These are phyloP conservation scores for Termitomyces sp. DNA, from an alignment of 768 basidiomycete genomes.

Conservation along the genomic window DNA sequence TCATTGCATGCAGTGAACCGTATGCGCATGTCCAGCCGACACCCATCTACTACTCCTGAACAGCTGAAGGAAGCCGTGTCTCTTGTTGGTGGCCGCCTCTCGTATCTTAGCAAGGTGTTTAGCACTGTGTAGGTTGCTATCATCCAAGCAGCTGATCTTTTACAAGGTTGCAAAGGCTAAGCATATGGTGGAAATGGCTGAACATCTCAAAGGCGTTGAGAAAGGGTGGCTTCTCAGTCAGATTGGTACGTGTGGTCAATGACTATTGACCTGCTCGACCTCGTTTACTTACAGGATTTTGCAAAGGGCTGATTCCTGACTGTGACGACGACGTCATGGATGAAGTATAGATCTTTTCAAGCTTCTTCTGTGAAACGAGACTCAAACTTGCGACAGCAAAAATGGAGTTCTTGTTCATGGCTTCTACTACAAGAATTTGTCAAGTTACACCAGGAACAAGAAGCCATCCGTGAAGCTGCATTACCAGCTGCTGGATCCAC, in stretches of 20 bases:
- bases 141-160: not conserved
- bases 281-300: not conserved
- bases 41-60: constrained; percentile 21
- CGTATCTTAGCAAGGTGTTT: constrained; percentile 63
- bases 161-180: constrained; percentile 49
- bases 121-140: not conserved
- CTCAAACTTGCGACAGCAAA: constrained; percentile 44
- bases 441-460: constrained; percentile 48
- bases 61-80: constrained; percentile 47
- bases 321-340: constrained; percentile 89
- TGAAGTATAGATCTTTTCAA: constrained; percentile 48
- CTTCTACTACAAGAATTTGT: constrained; percentile 73
- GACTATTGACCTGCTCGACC: not conserved
- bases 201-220: constrained; percentile 63
- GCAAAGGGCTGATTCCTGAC: constrained; percentile 62
- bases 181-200: constrained; percentile 62
- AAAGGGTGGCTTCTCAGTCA: constrained; percentile 78
- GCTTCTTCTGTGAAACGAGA: not conserved
- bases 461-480: constrained; percentile 36
- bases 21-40: constrained; percentile 43
- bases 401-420: constrained; percentile 83
- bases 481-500: constrained; percentile 29
- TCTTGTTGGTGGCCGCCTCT: constrained; percentile 73
- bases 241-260: constrained; percentile 44
- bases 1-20: constrained; percentile 52